These are phyloP conservation scores for Pistacia atlantica DNA, from an alignment of 345 rosid species.

Conservation along the genomic window DNA sequence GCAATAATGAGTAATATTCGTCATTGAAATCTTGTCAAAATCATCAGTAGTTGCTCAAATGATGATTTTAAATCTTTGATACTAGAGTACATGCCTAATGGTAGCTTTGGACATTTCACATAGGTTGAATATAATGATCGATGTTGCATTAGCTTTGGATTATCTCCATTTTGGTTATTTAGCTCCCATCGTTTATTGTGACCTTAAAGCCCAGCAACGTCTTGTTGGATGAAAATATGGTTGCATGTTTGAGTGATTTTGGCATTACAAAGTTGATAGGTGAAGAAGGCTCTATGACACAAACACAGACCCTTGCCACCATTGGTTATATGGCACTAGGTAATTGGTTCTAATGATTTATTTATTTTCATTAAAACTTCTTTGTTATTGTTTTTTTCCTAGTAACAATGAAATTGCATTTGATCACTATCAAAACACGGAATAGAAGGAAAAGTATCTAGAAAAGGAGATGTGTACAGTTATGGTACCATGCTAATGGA, in stretches of 20 bases:
- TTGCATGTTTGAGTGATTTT: conserved; percentile 8
- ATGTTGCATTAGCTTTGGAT: background rate
- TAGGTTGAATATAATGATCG: too few relatives aligned
- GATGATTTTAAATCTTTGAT: conserved; percentile 11
- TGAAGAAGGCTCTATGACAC: too few relatives aligned
- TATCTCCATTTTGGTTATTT: conserved; percentile 15
- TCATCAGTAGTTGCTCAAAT: conserved; percentile 13
- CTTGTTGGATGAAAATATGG: background rate
- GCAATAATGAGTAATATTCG: conserved; percentile 1
- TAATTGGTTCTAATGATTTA: background rate
- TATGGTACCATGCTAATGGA: too few relatives aligned
- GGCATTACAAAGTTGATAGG: background rate
- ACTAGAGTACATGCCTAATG: too few relatives aligned
- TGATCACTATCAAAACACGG: background rate
- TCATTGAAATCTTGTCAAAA: conserved; percentile 21
- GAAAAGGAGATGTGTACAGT: too few relatives aligned
- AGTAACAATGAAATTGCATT: background rate
- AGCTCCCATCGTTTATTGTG: conserved; percentile 12
- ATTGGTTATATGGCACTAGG: conserved; percentile 12
- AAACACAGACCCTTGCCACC: background rate
- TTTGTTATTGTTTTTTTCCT: background rate
- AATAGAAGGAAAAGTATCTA: too few relatives aligned
- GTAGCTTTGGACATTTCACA: too few relatives aligned
- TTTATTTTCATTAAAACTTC: background rate
- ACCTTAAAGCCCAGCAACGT: conserved; percentile 16